phyloP scores from a whole-genome alignment of 805 yeast genomes.

The Candida quercuum region DNA sequence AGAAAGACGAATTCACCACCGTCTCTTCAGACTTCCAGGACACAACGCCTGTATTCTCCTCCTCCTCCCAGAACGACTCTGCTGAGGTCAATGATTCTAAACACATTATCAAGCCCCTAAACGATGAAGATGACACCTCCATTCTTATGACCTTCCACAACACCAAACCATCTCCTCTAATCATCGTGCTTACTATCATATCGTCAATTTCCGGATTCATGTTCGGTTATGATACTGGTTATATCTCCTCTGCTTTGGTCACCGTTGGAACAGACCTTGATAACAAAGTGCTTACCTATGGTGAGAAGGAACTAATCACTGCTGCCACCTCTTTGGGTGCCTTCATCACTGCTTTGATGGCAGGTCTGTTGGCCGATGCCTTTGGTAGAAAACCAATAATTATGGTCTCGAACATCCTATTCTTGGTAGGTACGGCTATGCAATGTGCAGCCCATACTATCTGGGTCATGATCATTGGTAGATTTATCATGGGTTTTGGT shows the following conservation, averaged over 20 bases:
- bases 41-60: not conserved
- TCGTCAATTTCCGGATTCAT: conserved; percentile 92
- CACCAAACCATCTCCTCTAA: conserved; percentile 55
- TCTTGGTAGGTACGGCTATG: conserved; percentile 76
- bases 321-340: conserved; percentile 96
- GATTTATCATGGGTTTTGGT: conserved; percentile 93
- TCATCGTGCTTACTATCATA: conserved; percentile 62
- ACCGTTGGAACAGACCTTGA: conserved; percentile 76
- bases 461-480: conserved; percentile 90
- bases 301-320: conserved; percentile 85
- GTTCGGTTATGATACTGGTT: conserved; percentile 98
- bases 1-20: not conserved
- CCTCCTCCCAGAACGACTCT: not conserved
- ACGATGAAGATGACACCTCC: conserved; percentile 46
- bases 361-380: conserved; percentile 79
- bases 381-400: conserved; percentile 84
- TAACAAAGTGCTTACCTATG: conserved; percentile 52
- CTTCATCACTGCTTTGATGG: conserved; percentile 65
- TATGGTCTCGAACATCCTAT: conserved; percentile 75
- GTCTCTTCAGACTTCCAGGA: not conserved
- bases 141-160: conserved; percentile 41
- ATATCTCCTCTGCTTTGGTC: conserved; percentile 89
- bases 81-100: not conserved
- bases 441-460: conserved; percentile 78
- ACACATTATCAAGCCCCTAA: conserved; percentile 26